Conservation (phyloP, 495 filamentous ascomycete species). For the Elasticomyces elasticus region DNA sequence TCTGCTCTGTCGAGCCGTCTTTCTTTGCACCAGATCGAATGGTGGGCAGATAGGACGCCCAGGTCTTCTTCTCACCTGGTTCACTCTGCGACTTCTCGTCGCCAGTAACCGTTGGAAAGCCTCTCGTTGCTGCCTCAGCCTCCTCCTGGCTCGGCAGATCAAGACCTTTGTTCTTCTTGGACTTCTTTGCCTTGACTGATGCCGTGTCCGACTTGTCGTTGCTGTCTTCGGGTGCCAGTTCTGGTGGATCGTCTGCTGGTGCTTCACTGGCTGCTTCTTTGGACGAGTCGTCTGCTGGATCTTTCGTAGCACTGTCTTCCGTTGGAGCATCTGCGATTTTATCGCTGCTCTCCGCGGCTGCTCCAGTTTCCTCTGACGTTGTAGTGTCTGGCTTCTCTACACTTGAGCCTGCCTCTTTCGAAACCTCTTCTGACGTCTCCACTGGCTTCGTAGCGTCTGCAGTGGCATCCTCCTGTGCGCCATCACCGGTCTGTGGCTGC, state of each 20-base stretch:
- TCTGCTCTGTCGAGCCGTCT: constrained; percentile 1
- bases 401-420: no score
- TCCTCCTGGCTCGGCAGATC: constrained; percentile 24
- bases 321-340: no score
- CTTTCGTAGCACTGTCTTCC: neutral
- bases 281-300: neutral
- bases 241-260: constrained; percentile 4
- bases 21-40: constrained; percentile 1
- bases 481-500: constrained; percentile 13
- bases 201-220: neutral
- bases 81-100: constrained; percentile 1
- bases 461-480: neutral
- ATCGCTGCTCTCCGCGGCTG: no score
- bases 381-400: no score
- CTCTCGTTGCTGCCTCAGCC: constrained; percentile 19
- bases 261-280: constrained; percentile 2
- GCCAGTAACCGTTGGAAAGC: constrained; percentile 1
- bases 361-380: no score
- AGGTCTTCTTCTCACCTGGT: constrained; percentile 16
- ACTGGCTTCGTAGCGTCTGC: neutral
- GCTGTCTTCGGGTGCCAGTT: constrained; percentile 8
- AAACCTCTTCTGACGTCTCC: neutral
- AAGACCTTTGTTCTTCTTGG: constrained; percentile 12
- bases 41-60: constrained; percentile 16
- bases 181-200: constrained; percentile 2